Percentiles rank a stretch among this genome's conserved stretches.
Evolutionary conservation across 2,329 filamentous ascomycete genomes (phyloP).

Genomic region (Aspergillus sergii): DNA sequence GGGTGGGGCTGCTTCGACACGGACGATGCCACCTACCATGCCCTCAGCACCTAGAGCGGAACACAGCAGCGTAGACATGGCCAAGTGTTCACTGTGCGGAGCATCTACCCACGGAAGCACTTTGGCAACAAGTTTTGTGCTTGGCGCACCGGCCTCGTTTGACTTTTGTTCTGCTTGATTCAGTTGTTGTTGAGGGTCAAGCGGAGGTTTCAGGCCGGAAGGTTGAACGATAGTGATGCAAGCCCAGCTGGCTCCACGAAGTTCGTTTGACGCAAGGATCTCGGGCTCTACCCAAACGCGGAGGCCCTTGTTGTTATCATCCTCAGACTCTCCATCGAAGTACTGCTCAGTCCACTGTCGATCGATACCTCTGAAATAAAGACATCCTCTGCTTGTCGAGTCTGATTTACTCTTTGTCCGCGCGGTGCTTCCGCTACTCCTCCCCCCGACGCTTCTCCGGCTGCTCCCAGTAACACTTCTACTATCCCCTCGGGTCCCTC

Average conservation of each 20-base stretch:
- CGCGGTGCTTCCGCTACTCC: constrained; percentile 73
- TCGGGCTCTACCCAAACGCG: constrained; percentile 86
- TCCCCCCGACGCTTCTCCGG: constrained; percentile 69
- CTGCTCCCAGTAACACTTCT: constrained; percentile 79
- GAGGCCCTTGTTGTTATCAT: constrained; percentile 60
- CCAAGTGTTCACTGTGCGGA: constrained; percentile 77
- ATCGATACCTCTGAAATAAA: constrained; percentile 83
- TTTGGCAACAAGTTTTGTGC: constrained; percentile 73
- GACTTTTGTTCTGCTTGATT: constrained; percentile 66
- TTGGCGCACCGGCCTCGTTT: constrained; percentile 58
- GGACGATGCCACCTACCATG: constrained; percentile 82
- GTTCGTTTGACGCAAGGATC: constrained; percentile 68
- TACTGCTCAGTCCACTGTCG: constrained; percentile 69
- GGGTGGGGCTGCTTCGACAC: constrained; percentile 78
- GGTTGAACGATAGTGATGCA: constrained; percentile 86
- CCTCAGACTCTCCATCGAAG: constrained; percentile 70
- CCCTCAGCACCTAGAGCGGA: constrained; percentile 69
- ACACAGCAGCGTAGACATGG: constrained; percentile 77
- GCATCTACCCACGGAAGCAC: constrained; percentile 82
- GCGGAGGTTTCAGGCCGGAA: constrained; percentile 70
- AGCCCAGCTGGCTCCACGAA: constrained; percentile 77
- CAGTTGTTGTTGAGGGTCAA: constrained; percentile 69
- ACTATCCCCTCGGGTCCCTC: constrained; percentile 68
- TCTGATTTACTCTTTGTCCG: constrained; percentile 65
- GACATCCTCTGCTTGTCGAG: constrained; percentile 52